These are phyloP conservation scores for Mucor lusitanicus DNA, from an alignment of 371 early-diverging fungal species.

Conservation along the genomic window DNA sequence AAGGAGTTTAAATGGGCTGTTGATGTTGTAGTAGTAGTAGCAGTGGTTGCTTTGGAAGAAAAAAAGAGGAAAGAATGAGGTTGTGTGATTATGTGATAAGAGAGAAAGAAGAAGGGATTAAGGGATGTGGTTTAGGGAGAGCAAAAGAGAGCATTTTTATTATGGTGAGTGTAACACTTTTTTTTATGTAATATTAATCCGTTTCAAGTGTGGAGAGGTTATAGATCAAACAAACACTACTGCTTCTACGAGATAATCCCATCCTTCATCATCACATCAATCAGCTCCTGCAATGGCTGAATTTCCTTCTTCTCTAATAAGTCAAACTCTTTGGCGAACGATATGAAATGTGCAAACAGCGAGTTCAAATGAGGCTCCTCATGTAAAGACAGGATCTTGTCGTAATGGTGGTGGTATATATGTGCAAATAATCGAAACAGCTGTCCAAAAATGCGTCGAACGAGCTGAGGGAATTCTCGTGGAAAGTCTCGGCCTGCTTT, in stretches of 20 bases:
- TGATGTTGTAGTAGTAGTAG: too few relatives aligned
- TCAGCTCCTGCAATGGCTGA: slow-evolving; percentile 78
- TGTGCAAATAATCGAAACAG: slow-evolving; percentile 92
- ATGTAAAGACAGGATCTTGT: slow-evolving; percentile 77
- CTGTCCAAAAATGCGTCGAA: slow-evolving; percentile 78
- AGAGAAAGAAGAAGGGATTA: background rate
- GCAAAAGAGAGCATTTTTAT: background rate
- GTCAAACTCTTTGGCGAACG: slow-evolving; percentile 91
- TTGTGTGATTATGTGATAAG: background rate
- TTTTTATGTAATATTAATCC: background rate
- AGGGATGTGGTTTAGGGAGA: background rate
- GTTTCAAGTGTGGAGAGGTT: background rate
- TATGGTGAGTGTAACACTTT: slow-evolving; percentile 1
- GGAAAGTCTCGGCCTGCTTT: slow-evolving; percentile 81
- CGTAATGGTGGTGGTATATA: slow-evolving; percentile 92
- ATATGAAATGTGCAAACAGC: slow-evolving; percentile 90
- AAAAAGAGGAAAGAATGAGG: slow-evolving; percentile 2
- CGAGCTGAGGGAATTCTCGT: slow-evolving; percentile 67
- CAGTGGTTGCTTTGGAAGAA: background rate
- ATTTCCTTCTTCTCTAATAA: slow-evolving; percentile 90
- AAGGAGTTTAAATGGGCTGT: background rate
- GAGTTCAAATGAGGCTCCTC: slow-evolving; percentile 94
- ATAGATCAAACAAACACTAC: background rate
- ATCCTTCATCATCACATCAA: slow-evolving; percentile 66
- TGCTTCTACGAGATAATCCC: slow-evolving; percentile 33